Percentiles rank a stretch among this genome's conserved stretches.
These are phyloP conservation scores for Bromus sterilis DNA, from an alignment of 176 grass and related monocot genomes.

Conservation along the genomic window DNA sequence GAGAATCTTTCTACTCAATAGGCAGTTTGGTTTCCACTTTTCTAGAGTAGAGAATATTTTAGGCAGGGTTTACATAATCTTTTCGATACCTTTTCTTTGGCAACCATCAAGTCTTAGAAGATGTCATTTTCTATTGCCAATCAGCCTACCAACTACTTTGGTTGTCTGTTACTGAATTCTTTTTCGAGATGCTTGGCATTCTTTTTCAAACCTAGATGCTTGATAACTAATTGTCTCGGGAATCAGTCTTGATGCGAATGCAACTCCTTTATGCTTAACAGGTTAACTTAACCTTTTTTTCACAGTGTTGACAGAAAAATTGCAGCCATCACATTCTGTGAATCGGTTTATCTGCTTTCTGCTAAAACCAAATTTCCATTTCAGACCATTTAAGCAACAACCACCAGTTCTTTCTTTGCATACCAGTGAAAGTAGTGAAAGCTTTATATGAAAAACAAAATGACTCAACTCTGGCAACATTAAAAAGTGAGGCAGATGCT, in stretches of 20 bases:
- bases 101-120: not conserved
- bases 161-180: not conserved
- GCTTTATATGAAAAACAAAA: not conserved
- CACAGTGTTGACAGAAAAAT: not conserved
- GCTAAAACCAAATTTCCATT: not conserved
- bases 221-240: not conserved
- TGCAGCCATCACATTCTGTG: not conserved
- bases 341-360: not conserved
- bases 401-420: not conserved
- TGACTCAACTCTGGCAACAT: not conserved
- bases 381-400: not conserved
- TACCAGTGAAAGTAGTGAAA: not conserved
- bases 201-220: not conserved
- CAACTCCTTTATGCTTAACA: not conserved
- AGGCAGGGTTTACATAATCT: not conserved
- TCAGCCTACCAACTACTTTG: not conserved
- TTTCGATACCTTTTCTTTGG: not conserved
- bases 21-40: not conserved
- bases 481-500: not conserved
- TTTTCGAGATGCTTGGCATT: constrained; percentile 2
- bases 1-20: not conserved
- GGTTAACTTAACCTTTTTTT: not conserved
- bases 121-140: not conserved
- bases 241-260: not conserved
- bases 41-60: not conserved